Evolutionary conservation across 495 filamentous ascomycete genomes (phyloP).

Genomic region (Mycothermus thermophilus): DNA sequence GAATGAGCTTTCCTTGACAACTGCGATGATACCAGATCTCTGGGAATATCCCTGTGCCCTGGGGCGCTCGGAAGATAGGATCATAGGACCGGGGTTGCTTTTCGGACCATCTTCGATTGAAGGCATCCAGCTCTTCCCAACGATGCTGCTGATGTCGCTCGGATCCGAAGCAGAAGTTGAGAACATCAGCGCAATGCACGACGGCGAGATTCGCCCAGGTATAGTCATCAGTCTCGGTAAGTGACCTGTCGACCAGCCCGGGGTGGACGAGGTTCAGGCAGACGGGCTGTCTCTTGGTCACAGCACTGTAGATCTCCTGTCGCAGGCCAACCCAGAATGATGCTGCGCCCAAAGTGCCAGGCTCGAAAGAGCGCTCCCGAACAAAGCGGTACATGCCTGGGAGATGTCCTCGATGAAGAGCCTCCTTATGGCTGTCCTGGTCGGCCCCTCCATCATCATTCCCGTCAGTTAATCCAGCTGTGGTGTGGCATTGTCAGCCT

Average conservation of each 20-base stretch:
- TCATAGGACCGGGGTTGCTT: conserved; percentile 23
- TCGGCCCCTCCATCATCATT: conserved; percentile 23
- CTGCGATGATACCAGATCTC: conserved; percentile 33
- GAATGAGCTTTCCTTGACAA: conserved; percentile 31
- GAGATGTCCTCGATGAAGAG: no score
- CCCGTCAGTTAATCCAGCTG: background rate
- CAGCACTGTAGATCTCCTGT: conserved; percentile 43
- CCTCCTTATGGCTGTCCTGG: no score
- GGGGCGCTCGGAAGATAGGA: conserved; percentile 1
- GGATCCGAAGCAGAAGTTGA: conserved; percentile 37
- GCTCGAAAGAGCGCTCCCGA: conserved; percentile 14
- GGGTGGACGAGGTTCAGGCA: conserved; percentile 26
- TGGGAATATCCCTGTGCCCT: conserved; percentile 20
- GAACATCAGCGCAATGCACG: conserved; percentile 36
- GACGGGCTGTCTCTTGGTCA: conserved; percentile 35
- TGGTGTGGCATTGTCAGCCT: background rate
- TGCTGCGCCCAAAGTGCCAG: conserved; percentile 32
- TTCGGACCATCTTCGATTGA: conserved; percentile 21
- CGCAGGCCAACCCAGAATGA: conserved; percentile 45
- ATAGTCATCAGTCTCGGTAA: conserved; percentile 29
- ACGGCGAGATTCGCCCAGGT: conserved; percentile 42
- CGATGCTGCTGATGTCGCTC: conserved; percentile 5
- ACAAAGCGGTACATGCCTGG: conserved; percentile 38
- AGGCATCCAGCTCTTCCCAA: conserved; percentile 24
- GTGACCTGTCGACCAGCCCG: conserved; percentile 29